phyloP scores from a whole-genome alignment of 257 asterid species.

The Solanum clarkiae region DNA sequence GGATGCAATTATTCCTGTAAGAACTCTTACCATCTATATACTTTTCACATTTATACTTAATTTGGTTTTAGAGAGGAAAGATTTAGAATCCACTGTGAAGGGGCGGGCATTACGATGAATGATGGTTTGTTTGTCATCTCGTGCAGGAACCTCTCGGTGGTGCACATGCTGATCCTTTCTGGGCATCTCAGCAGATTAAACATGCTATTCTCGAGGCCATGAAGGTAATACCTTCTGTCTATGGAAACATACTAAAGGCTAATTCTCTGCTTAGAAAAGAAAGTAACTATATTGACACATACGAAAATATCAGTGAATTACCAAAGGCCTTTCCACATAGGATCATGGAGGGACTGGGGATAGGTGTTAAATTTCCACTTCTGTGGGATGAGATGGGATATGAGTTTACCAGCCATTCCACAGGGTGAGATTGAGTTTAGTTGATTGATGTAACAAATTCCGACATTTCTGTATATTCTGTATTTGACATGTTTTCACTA shows the following conservation, averaged over 20 bases:
- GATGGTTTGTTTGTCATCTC: neutral
- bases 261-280: neutral
- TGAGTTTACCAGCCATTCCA: neutral
- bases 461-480: neutral
- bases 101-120: neutral
- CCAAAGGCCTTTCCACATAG: neutral
- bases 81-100: neutral
- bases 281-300: neutral
- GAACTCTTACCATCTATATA: neutral
- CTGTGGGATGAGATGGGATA: neutral
- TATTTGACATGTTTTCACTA: neutral
- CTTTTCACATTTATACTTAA: neutral
- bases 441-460: neutral
- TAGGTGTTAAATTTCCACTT: neutral
- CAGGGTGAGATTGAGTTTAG: neutral
- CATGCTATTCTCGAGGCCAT: conserved; percentile 59
- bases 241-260: neutral
- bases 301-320: neutral
- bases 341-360: neutral
- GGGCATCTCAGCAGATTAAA: conserved; percentile 94
- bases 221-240: conserved; percentile 40
- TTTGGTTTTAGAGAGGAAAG: neutral
- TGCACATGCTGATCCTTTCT: conserved; percentile 83
- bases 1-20: conserved; percentile 82
- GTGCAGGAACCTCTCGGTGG: conserved; percentile 97